Base-by-base conservation (phyloP, 805 yeast species). In the Clavispora vitiphila region DNA sequence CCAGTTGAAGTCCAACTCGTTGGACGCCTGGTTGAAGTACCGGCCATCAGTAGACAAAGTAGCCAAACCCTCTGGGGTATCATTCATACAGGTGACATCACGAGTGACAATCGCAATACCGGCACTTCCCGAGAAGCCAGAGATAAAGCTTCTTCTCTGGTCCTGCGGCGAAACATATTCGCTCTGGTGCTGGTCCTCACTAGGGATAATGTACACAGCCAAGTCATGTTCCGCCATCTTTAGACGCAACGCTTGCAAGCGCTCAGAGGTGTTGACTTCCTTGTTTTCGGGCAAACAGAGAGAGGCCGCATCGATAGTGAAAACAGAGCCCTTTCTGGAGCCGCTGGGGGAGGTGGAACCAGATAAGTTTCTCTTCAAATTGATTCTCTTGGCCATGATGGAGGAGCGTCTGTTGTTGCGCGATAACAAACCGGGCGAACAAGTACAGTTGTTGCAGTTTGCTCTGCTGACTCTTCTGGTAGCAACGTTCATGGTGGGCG, bases 171-270 rank as follows among this genome's bases (percentile, higher is more conserved):
- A 76, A 7, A 91, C 91, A 54, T 90, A 90, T 65, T 91, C 99
- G 21, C 90, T 80, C 61, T 85, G 91, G 61, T 91, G 99, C 53
- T 86, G 96, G 58, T 91, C 99, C 59, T 88, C 96, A 31, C 95
- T 81, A 16, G 91, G 88, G 8, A 86, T 77, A 21, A 79, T 71
- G 60, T 93, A 91, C 25, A 87, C 81, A 9, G 83, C 86, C 29
- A 91, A 58, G 26, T 76, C 78, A 42, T 78, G 60, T 35, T 71
- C 63, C 34, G 72, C 74, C 90, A 93, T 86, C 46, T 74, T 69
- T 31, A 64, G 52, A 55, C 97, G 74, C 44, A 90, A 65, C 15
- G 56, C 54, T 37, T 53, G 54, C 38, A 90, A 68, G 53, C 90
- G 78, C 38, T 72, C 62, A 19, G 44, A 43, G 65, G 71, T 77